A percentile compares a stretch with the other conserved stretches of the same genome.
These are phyloP conservation scores for Cytospora piceicola DNA, from an alignment of 2,329 filamentous ascomycete species.

Conservation along the genomic window DNA sequence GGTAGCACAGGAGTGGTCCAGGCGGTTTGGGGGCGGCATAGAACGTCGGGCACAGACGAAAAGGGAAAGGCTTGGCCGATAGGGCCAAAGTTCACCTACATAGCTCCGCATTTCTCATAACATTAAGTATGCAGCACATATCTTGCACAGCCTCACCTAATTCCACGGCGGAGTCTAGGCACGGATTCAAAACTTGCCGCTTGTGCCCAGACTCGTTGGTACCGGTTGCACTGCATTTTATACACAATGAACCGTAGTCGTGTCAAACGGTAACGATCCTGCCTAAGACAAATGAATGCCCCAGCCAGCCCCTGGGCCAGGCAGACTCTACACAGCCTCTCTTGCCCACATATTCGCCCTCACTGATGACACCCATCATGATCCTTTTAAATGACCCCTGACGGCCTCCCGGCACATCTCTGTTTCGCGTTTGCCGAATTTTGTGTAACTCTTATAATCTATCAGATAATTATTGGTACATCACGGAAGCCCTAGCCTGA, in stretches of 20 bases:
- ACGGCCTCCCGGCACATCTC: conserved; percentile 6
- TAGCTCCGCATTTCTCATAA: conserved; percentile 15
- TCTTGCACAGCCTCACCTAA: conserved; percentile 25
- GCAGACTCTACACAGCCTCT: conserved; percentile 24
- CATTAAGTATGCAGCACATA: conserved; percentile 4
- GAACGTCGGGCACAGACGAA: conserved; percentile 6
- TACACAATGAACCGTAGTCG: not conserved
- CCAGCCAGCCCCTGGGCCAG: conserved; percentile 18
- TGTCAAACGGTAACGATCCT: not conserved
- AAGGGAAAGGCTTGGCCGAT: conserved; percentile 8
- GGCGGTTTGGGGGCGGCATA: not conserved
- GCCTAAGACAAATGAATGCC: conserved; percentile 20
- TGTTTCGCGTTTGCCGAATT: not conserved
- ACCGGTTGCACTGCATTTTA: not conserved
- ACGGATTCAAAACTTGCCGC: conserved; percentile 8
- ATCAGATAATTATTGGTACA: not conserved
- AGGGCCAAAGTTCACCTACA: conserved; percentile 10
- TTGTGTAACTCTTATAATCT: conserved; percentile 7
- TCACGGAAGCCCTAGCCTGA: conserved; percentile 12
- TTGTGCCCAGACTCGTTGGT: not conserved
- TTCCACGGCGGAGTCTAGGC: conserved; percentile 19
- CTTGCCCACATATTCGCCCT: not conserved
- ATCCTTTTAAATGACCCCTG: conserved; percentile 12
- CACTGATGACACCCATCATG: not conserved
- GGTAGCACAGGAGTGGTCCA: not conserved